Conservation (phyloP, 768 basidiomycete species). For the Amanita thiersii region DNA sequence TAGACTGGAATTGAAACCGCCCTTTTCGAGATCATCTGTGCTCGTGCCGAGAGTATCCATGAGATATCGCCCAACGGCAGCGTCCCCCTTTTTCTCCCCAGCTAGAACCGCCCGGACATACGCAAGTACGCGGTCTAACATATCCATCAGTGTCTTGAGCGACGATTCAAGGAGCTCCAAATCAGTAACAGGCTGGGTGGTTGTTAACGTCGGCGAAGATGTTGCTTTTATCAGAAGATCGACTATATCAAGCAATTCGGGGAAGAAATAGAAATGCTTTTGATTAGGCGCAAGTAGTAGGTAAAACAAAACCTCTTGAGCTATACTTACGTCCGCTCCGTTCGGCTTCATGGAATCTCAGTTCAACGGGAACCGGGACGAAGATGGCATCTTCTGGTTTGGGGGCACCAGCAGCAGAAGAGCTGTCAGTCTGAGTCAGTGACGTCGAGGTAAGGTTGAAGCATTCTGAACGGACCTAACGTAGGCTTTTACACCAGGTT, state of each 20-base stretch:
- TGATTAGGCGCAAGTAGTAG: conserved; percentile 5
- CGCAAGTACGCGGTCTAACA: conserved; percentile 78
- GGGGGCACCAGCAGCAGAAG: conserved; percentile 80
- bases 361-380: conserved; percentile 81
- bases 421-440: conserved; percentile 34
- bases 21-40: conserved; percentile 62
- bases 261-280: conserved; percentile 3
- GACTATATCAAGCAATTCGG: conserved; percentile 41
- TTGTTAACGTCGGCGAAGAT: conserved; percentile 34
- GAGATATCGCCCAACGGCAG: conserved; percentile 83
- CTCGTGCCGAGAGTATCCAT: conserved; percentile 80
- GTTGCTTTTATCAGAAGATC: conserved; percentile 59
- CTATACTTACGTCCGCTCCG: conserved; percentile 69
- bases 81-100: conserved; percentile 74
- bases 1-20: conserved; percentile 65
- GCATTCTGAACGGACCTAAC: conserved; percentile 49
- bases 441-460: not conserved
- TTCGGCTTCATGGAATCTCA: conserved; percentile 79
- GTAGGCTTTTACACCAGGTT: conserved; percentile 79
- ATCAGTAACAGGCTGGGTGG: conserved; percentile 52
- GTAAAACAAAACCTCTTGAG: not conserved
- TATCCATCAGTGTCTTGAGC: conserved; percentile 57
- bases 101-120: conserved; percentile 79
- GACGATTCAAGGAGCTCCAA: conserved; percentile 74
- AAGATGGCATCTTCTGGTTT: conserved; percentile 96